phyloP scores from a whole-genome alignment of 2,329 filamentous ascomycete genomes.

The Pseudogymnoascus sp. region DNA sequence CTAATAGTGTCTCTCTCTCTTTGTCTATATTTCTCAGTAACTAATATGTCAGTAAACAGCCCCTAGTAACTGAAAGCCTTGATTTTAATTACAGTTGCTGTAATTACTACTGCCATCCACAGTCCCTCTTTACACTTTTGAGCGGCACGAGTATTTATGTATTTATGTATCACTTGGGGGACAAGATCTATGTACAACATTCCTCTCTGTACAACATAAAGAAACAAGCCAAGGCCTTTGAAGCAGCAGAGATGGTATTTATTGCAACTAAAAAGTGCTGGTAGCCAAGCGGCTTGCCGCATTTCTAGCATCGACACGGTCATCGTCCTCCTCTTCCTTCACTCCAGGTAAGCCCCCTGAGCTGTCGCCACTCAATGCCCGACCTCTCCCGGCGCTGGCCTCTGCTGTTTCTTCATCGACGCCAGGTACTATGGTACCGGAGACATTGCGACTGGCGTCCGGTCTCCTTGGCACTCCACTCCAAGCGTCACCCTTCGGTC shows the following conservation, averaged over 20 bases:
- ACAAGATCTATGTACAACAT: not conserved
- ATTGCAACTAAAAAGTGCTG: slow-evolving; percentile 66
- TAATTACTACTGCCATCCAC: too few relatives aligned
- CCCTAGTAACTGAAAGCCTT: too few relatives aligned
- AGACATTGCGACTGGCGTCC: slow-evolving; percentile 72
- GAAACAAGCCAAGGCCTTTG: not conserved
- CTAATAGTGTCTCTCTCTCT: too few relatives aligned
- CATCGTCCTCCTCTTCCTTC: slow-evolving; percentile 80
- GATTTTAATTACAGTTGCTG: too few relatives aligned
- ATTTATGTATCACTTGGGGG: not conserved
- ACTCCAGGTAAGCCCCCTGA: slow-evolving; percentile 48
- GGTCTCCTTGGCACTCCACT: slow-evolving; percentile 76
- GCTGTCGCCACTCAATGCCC: slow-evolving; percentile 26
- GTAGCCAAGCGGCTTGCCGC: slow-evolving; percentile 88
- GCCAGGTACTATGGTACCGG: slow-evolving; percentile 61
- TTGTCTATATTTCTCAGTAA: too few relatives aligned
- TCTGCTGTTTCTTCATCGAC: slow-evolving; percentile 56
- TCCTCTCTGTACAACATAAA: not conserved
- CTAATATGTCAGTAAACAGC: too few relatives aligned
- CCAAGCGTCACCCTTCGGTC: slow-evolving; percentile 97
- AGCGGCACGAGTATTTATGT: not conserved
- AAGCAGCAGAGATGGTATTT: slow-evolving; percentile 4
- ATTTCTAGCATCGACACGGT: slow-evolving; percentile 90
- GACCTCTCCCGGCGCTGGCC: slow-evolving; percentile 30
- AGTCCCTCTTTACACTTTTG: too few relatives aligned